Evolutionary conservation across 1,139 yeast genomes (phyloP).

Genomic region (Hanseniaspora gamundiae): DNA sequence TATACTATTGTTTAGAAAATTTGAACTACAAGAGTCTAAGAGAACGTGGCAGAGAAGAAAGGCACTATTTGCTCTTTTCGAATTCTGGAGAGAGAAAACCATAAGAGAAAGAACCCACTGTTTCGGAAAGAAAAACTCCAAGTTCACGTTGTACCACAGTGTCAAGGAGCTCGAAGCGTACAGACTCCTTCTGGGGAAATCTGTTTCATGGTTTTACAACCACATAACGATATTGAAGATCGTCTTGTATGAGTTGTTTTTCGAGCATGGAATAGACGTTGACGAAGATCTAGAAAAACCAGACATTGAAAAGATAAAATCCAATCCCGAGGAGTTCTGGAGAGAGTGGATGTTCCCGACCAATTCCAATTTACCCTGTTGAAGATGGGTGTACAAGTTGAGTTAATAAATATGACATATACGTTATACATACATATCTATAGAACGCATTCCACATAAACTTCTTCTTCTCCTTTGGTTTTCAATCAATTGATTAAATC

Average conservation of each 20-base stretch:
- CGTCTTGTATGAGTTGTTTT: constrained; percentile 22
- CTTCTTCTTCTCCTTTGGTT: too few species aligned
- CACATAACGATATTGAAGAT: constrained; percentile 24
- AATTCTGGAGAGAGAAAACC: constrained; percentile 26
- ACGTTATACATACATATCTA: too few species aligned
- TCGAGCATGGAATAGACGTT: constrained; percentile 27
- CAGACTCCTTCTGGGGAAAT: constrained; percentile 23
- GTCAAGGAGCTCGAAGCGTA: constrained; percentile 26
- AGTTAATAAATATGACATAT: too few species aligned
- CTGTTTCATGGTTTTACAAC: constrained; percentile 26
- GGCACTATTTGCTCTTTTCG: constrained; percentile 24
- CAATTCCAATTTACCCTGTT: not conserved
- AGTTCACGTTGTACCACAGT: constrained; percentile 23
- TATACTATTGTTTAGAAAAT: constrained; percentile 21
- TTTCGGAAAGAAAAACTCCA: constrained; percentile 10
- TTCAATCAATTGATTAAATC: too few species aligned
- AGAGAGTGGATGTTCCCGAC: constrained; percentile 1
- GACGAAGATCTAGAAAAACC: constrained; percentile 11
- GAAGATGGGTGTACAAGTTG: too few species aligned
- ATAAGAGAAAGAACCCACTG: constrained; percentile 17
- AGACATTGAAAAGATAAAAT: not conserved
- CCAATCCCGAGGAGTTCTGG: not conserved
- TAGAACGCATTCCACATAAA: too few species aligned
- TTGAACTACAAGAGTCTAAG: constrained; percentile 23
- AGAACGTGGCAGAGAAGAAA: constrained; percentile 26